Evolutionary conservation across 2,329 filamentous ascomycete genomes (phyloP), one percentile per base, ranked within the genome.

Genomic region (Cladosporium halotolerans): DNA sequence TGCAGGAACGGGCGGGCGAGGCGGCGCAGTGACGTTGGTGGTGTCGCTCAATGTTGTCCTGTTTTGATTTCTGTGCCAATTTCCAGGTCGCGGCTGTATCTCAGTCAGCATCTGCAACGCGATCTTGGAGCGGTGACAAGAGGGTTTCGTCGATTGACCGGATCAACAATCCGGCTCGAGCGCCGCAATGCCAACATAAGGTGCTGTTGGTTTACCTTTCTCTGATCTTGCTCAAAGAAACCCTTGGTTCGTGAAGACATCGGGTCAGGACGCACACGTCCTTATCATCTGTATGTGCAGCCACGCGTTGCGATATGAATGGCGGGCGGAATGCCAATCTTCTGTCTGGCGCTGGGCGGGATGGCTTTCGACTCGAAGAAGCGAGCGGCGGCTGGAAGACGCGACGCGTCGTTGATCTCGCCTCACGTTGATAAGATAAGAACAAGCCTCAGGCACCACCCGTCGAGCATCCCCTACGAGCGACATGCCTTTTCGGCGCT

Each of bases 191-290:
- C 23, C 7, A 5, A 7, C 23, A 28, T 2, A 2, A 28, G 5
- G 23, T 5, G 23, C 4, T 28, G 23, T 28, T 28, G 5, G 19
- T 53, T 45, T 62, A 75, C 73, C 66, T 74, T 60, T 55, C 65
- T 71, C 55, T 67, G 67, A 47, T 74, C 65, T 62, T 77, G 72
- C 55, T 78, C 74, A 62, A 78, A 77, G 67, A 79, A 78, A 56
- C 74, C 75, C 63, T 72, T 76, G 58, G 77, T 76, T 57, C 72
- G 72, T 50, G 68, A 70, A 55, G 73, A 70, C 73, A 76, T 76
- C 31, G 34, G n/a, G 32, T 38, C 18, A 9, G 41, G 18, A 23
- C 23, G 23, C 23, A 28, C 23, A 28, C 23, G 5, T 28, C 23
- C 23, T 44, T 33, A 38, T 32, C 33, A 51, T 28, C 32, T 45